Conservation (phyloP, 2,329 filamentous ascomycete genomes). For the Aspergillus sp. region DNA sequence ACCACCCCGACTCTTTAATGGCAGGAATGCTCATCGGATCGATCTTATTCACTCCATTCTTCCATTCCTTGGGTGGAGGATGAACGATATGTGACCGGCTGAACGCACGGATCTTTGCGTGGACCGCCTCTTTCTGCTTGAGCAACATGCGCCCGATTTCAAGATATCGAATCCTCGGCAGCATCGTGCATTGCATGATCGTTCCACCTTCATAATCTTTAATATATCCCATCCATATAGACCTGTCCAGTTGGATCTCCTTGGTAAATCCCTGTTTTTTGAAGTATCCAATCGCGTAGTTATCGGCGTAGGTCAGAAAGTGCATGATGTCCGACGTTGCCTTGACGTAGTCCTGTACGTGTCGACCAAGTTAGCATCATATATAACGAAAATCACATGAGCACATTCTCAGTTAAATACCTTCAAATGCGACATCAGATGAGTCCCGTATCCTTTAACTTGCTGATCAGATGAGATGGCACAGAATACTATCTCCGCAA, state of each 20-base stretch:
- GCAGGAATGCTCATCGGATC: conserved; percentile 84
- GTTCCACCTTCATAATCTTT: conserved; percentile 99
- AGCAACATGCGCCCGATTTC: conserved; percentile 90
- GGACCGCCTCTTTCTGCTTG: conserved; percentile 94
- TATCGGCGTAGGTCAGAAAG: conserved; percentile 97
- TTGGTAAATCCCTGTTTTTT: conserved; percentile 99
- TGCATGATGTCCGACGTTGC: conserved; percentile 97
- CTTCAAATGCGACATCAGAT: conserved; percentile 97
- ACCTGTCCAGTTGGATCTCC: conserved; percentile 87
- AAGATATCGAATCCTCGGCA: conserved; percentile 90
- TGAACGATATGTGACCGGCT: conserved; percentile 87
- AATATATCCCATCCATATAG: conserved; percentile 98
- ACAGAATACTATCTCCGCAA: conserved; percentile 98
- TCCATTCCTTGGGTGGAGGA: conserved; percentile 81
- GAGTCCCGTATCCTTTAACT: conserved; percentile 96
- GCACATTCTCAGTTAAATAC: conserved; percentile 34
- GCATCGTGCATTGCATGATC: conserved; percentile 99
- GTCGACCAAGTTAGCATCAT: not conserved
- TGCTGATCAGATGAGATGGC: conserved; percentile 97
- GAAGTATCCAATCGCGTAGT: conserved; percentile 98
- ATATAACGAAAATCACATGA: too few relatives aligned
- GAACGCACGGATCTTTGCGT: conserved; percentile 90
- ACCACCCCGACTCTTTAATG: conserved; percentile 92
- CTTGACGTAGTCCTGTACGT: conserved; percentile 77
- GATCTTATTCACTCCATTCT: conserved; percentile 69